Evolutionary conservation across 768 basidiomycete species (phyloP).

Genomic region (Tulasnella sp.): DNA sequence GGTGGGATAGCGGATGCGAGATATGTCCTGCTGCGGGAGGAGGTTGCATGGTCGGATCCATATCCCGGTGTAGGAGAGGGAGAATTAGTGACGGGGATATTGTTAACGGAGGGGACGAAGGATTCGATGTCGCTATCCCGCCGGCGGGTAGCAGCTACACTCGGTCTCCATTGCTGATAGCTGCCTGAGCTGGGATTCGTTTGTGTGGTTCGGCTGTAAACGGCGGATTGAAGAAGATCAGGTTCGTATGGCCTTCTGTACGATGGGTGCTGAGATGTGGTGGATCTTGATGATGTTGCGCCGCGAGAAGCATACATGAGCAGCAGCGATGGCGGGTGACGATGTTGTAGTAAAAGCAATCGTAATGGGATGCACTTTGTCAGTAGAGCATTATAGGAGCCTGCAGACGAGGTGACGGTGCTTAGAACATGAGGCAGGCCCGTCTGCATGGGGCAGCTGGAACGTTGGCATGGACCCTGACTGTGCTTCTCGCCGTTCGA

Average conservation of each 20-base stretch:
- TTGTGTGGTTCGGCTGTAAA: neutral
- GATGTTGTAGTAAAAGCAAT: slow-evolving; percentile 16
- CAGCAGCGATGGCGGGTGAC: slow-evolving; percentile 17
- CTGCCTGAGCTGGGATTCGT: slow-evolving; percentile 3
- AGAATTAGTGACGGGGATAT: neutral
- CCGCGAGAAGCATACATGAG: slow-evolving; percentile 16
- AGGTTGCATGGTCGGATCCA: neutral
- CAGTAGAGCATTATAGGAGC: slow-evolving; percentile 21
- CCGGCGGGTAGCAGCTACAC: slow-evolving; percentile 1
- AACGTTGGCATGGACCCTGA: slow-evolving; percentile 19
- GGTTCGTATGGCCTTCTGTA: slow-evolving; percentile 8
- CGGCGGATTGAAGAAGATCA: slow-evolving; percentile 10
- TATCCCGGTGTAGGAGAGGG: neutral
- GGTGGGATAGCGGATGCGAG: neutral
- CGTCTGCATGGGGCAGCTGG: slow-evolving; percentile 12
- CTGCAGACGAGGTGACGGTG: slow-evolving; percentile 9
- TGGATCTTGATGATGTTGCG: slow-evolving; percentile 15
- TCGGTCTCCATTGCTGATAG: slow-evolving; percentile 16
- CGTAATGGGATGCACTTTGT: slow-evolving; percentile 17
- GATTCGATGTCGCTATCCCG: slow-evolving; percentile 17
- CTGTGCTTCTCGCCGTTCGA: slow-evolving; percentile 14
- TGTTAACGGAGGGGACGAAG: neutral
- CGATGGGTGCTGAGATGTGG: slow-evolving; percentile 13
- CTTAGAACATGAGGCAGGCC: slow-evolving; percentile 10
- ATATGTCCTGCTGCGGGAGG: slow-evolving; percentile 1